Conservation (phyloP, 768 basidiomycete genomes). For the Imleria badia region DNA sequence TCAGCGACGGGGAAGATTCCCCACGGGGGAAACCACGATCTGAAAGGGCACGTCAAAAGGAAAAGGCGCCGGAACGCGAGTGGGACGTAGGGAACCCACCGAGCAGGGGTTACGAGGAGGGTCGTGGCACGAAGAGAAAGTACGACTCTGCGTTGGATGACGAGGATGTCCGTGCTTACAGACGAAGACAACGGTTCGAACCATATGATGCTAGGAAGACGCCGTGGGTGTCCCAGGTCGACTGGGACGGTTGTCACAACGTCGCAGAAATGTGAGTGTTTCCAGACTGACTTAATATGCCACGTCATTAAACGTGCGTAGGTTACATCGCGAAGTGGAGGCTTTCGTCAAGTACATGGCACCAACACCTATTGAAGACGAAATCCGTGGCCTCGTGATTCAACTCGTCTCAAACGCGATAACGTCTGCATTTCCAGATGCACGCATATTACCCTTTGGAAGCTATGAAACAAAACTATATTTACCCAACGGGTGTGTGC, state of each 20-base stretch:
- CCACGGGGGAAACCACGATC: constrained; percentile 10
- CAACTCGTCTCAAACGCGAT: constrained; percentile 67
- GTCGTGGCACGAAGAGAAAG: constrained; percentile 43
- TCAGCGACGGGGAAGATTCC: constrained; percentile 15
- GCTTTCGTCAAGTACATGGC: constrained; percentile 88
- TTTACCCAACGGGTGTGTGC: constrained; percentile 81
- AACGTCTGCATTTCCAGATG: constrained; percentile 68
- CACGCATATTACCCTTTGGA: constrained; percentile 83
- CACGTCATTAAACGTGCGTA: constrained; percentile 30
- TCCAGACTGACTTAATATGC: not conserved
- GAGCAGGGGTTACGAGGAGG: constrained; percentile 24
- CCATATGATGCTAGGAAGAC: constrained; percentile 53
- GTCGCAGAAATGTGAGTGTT: constrained; percentile 78
- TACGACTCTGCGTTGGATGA: constrained; percentile 44
- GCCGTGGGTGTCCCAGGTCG: constrained; percentile 69
- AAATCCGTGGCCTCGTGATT: constrained; percentile 74
- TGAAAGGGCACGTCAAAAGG: constrained; percentile 22
- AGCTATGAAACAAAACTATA: constrained; percentile 93
- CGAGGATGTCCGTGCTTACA: constrained; percentile 38
- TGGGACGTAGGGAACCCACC: constrained; percentile 39
- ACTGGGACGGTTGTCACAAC: constrained; percentile 73
- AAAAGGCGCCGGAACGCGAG: constrained; percentile 34
- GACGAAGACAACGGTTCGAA: constrained; percentile 52
- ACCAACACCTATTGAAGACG: constrained; percentile 82
- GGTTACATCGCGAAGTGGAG: constrained; percentile 84